phyloP scores from a whole-genome alignment of 2,329 filamentous ascomycete genomes.

The Phialophora verrucosa region DNA sequence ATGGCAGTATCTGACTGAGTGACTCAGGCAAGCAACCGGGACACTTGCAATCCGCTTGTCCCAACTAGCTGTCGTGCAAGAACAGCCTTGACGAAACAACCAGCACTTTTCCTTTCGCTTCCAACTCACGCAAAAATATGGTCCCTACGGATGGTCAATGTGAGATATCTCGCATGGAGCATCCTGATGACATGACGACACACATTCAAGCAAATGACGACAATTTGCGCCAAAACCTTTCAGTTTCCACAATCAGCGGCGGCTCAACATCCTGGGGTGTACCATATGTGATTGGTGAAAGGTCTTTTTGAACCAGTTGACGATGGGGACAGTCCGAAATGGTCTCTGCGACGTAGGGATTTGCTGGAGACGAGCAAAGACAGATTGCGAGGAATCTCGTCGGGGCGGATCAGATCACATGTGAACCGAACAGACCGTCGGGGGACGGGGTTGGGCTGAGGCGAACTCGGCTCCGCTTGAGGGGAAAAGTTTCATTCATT shows the following conservation, averaged over 20 bases:
- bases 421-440: background rate
- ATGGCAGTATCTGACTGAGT: background rate
- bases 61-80: slow-evolving; percentile 58
- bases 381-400: slow-evolving; percentile 12
- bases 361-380: slow-evolving; percentile 7
- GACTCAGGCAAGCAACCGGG: slow-evolving; percentile 64
- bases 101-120: slow-evolving; percentile 26
- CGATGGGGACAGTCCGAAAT: slow-evolving; percentile 17
- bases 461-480: slow-evolving; percentile 8
- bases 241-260: slow-evolving; percentile 16
- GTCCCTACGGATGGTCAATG: slow-evolving; percentile 19
- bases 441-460: slow-evolving; percentile 2
- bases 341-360: slow-evolving; percentile 15
- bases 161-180: slow-evolving; percentile 9
- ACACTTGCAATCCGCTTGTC: slow-evolving; percentile 93
- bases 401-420: slow-evolving; percentile 14
- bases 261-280: slow-evolving; percentile 15
- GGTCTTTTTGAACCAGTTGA: slow-evolving; percentile 18
- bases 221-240: slow-evolving; percentile 7
- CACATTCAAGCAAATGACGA: slow-evolving; percentile 22
- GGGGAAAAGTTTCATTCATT: slow-evolving; percentile 18
- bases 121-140: slow-evolving; percentile 26
- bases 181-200: slow-evolving; percentile 26
- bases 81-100: slow-evolving; percentile 12
- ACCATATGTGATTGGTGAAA: slow-evolving; percentile 27